Evolutionary conservation across 208 protist genomes (phyloP).

Genomic region (Crithidia brevicula): DNA sequence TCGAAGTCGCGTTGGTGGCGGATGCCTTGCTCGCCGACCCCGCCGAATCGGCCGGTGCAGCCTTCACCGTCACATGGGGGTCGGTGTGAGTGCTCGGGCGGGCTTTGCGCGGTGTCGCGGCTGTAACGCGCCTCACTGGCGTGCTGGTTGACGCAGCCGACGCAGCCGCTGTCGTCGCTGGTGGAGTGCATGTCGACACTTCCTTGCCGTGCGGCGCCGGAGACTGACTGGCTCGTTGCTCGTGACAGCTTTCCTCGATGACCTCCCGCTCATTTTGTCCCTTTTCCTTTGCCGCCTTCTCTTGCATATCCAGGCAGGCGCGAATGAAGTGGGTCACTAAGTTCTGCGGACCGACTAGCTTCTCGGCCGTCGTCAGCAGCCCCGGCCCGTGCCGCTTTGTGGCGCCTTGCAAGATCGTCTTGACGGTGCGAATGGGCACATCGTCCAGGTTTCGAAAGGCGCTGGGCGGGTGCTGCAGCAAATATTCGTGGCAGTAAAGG

Average conservation of each 20-base stretch:
- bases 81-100: slow-evolving; percentile 26
- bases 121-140: slow-evolving; percentile 3
- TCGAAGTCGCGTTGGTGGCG: neutral
- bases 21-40: neutral
- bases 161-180: neutral
- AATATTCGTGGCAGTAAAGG: slow-evolving; percentile 86
- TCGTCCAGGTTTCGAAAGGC: slow-evolving; percentile 87
- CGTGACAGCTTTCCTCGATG: slow-evolving; percentile 51
- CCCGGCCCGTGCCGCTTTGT: slow-evolving; percentile 52
- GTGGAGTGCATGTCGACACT: neutral
- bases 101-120: slow-evolving; percentile 23
- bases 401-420: slow-evolving; percentile 85
- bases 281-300: slow-evolving; percentile 43
- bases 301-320: slow-evolving; percentile 71
- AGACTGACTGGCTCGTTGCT: slow-evolving; percentile 62
- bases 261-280: slow-evolving; percentile 51
- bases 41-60: neutral
- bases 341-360: slow-evolving; percentile 74
- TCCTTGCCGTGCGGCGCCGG: slow-evolving; percentile 30
- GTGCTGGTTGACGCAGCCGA: slow-evolving; percentile 1
- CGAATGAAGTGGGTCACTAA: slow-evolving; percentile 89
- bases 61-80: slow-evolving; percentile 20
- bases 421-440: slow-evolving; percentile 86
- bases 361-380: slow-evolving; percentile 56
- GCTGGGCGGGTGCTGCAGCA: slow-evolving; percentile 89